Conservation (phyloP, 1,139 yeast species). For the Meyerozyma athensensis region DNA sequence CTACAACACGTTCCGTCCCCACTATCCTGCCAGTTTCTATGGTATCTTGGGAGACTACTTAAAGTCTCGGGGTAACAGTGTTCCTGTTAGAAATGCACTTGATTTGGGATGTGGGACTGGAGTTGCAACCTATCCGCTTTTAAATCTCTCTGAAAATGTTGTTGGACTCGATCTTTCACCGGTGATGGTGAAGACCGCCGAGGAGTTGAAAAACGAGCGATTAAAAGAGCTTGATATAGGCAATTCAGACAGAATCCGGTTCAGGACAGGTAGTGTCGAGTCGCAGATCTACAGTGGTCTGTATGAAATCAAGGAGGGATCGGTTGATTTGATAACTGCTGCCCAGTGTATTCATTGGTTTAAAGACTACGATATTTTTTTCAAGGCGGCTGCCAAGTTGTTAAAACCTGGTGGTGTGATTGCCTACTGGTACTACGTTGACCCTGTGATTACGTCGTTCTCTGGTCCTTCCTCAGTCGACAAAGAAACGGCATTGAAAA, state of each 20-base stretch:
- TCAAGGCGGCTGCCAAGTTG: conserved; percentile 23
- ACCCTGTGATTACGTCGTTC: conserved; percentile 32
- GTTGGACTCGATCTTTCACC: conserved; percentile 33
- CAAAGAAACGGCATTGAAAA: conserved; percentile 17
- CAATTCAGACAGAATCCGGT: conserved; percentile 24
- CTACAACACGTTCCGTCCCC: conserved; percentile 63
- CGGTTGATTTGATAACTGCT: conserved; percentile 37
- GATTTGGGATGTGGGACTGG: conserved; percentile 43
- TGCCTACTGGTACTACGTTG: conserved; percentile 43
- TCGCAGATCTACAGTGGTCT: conserved; percentile 19
- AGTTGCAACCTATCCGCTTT: conserved; percentile 34
- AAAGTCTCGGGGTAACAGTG: conserved; percentile 11
- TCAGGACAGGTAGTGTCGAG: conserved; percentile 34
- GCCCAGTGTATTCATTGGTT: conserved; percentile 49
- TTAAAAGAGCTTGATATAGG: conserved; percentile 23
- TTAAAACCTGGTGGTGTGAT: conserved; percentile 35
- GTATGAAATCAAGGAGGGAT: conserved; percentile 14
- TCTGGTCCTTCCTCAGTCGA: conserved; percentile 15
- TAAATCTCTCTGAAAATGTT: conserved; percentile 26
- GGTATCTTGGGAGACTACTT: conserved; percentile 31
- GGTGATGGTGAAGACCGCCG: conserved; percentile 32
- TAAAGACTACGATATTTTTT: conserved; percentile 30
- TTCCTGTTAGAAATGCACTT: conserved; percentile 22
- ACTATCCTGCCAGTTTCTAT: conserved; percentile 55
- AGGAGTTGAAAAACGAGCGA: conserved; percentile 19